Evolutionary conservation across 371 early-diverging fungal genomes (phyloP), one percentile per base, ranked within the genome.

Genomic region (Actinomortierella wolfii): DNA sequence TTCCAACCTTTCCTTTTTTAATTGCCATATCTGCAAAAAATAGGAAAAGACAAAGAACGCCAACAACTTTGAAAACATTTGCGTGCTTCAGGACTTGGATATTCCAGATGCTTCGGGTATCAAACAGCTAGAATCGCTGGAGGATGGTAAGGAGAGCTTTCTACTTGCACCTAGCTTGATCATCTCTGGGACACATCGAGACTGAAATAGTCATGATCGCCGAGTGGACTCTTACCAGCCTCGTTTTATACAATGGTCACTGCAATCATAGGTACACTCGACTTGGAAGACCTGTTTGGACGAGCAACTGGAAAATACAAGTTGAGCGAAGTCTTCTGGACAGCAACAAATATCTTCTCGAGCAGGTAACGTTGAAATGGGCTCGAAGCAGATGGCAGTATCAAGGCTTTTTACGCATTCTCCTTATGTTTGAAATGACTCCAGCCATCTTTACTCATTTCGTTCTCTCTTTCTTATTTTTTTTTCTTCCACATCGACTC

Each of bases 321-420:
- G 7, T 68, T 88, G 2, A 79, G 83, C 29, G 86, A 91, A 51
- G 78, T 90, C 0, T 84, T 90, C 18, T 88, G 85, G 86, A 77
- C 81, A 0, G 84, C 84, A 50, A 81, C 81, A 21, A 84, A 79
- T 15, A 57, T 88, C 21, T 89, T 90, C 59, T 68, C 83, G 23
- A 67, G 71, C 57, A 78, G 60, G 88, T 86, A 76, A 58, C 61
- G n/a, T 39, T 46, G 28, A 18, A n/a, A n/a, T n/a, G n/a, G n/a
- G n/a, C n/a, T n/a, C n/a, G n/a, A n/a, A n/a, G n/a, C n/a, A n/a
- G n/a, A n/a, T n/a, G n/a, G n/a, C n/a, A n/a, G n/a, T n/a, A n/a
- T n/a, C n/a, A n/a, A n/a, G n/a, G n/a, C n/a, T n/a, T n/a, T n/a
- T n/a, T n/a, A n/a, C n/a, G n/a, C n/a, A n/a, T 11, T 18, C 56